Percentiles rank a stretch among this genome's conserved stretches.
Evolutionary conservation across 139 green algal species (phyloP).

Genomic region (Haematococcus sp.): DNA sequence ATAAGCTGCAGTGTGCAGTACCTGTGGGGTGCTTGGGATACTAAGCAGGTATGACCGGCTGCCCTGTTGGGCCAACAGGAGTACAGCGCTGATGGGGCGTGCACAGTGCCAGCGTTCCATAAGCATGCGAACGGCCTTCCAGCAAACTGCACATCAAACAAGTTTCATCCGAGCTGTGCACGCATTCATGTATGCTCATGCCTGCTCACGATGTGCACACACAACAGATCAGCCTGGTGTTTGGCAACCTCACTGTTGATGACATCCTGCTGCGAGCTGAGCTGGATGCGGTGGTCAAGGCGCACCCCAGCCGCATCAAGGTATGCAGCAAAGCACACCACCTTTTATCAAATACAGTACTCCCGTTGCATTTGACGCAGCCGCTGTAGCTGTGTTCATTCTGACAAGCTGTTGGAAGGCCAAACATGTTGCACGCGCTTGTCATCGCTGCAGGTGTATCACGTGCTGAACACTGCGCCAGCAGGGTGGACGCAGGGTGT

Average conservation of each 20-base stretch:
- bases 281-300: slow-evolving; percentile 53
- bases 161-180: too few relatives aligned
- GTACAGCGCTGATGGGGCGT: too few relatives aligned
- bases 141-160: not conserved
- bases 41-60: too few relatives aligned
- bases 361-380: not conserved
- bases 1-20: not conserved
- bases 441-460: slow-evolving; percentile 31
- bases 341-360: not conserved
- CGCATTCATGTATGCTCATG: not conserved
- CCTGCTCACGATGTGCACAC: not conserved
- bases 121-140: not conserved
- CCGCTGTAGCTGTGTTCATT: not conserved
- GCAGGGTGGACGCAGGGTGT: slow-evolving; percentile 62
- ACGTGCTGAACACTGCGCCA: slow-evolving; percentile 56
- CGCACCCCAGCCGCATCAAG: slow-evolving; percentile 52
- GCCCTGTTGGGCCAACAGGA: too few relatives aligned
- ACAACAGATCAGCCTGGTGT: slow-evolving; percentile 72
- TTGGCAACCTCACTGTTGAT: slow-evolving; percentile 81
- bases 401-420: not conserved
- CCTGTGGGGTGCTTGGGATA: not conserved
- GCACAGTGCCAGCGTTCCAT: not conserved
- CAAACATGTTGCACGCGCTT: not conserved
- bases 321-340: slow-evolving; percentile 1
- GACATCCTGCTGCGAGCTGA: slow-evolving; percentile 89